Conservation (phyloP, 2,329 filamentous ascomycete genomes). For the Talaromyces verruculosus region DNA sequence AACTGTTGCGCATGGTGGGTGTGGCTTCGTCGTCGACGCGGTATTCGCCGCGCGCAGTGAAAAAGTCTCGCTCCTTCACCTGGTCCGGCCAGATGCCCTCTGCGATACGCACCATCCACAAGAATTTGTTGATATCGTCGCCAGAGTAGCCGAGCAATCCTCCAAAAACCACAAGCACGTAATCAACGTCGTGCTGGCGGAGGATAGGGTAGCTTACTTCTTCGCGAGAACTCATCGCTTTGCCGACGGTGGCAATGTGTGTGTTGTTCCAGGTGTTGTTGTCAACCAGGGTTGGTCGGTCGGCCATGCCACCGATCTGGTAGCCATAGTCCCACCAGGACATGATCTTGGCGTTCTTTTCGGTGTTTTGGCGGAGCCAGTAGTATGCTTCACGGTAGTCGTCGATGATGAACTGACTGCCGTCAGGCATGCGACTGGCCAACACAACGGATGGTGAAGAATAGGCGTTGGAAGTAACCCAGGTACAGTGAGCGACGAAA, state of each 20-base stretch:
- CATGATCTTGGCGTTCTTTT: constrained; percentile 96
- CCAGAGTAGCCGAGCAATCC: constrained; percentile 95
- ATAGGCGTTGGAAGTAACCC: constrained; percentile 99
- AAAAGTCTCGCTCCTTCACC: constrained; percentile 95
- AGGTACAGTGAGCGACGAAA: constrained; percentile 97
- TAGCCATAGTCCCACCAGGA: constrained; percentile 99
- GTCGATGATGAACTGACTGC: constrained; percentile 97
- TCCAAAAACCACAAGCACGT: constrained; percentile 96
- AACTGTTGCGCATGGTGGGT: constrained; percentile 96
- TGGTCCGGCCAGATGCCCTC: constrained; percentile 99
- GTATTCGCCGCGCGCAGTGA: constrained; percentile 91
- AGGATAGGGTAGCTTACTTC: constrained; percentile 99
- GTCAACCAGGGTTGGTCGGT: constrained; percentile 93
- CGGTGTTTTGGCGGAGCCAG: constrained; percentile 97
- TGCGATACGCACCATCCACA: constrained; percentile 99
- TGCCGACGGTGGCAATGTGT: constrained; percentile 97
- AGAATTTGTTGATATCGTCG: constrained; percentile 99
- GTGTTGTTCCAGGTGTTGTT: constrained; percentile 99
- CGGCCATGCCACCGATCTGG: constrained; percentile 99
- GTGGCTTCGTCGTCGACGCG: constrained; percentile 90
- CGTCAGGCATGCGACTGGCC: constrained; percentile 87
- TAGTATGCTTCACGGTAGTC: constrained; percentile 99
- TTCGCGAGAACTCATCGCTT: constrained; percentile 96
- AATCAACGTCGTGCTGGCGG: constrained; percentile 97
- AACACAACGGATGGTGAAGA: constrained; percentile 96